These are phyloP conservation scores for Malassezia globosa DNA, from an alignment of 1,284 basidiomycete genomes.

Conservation along the genomic window DNA sequence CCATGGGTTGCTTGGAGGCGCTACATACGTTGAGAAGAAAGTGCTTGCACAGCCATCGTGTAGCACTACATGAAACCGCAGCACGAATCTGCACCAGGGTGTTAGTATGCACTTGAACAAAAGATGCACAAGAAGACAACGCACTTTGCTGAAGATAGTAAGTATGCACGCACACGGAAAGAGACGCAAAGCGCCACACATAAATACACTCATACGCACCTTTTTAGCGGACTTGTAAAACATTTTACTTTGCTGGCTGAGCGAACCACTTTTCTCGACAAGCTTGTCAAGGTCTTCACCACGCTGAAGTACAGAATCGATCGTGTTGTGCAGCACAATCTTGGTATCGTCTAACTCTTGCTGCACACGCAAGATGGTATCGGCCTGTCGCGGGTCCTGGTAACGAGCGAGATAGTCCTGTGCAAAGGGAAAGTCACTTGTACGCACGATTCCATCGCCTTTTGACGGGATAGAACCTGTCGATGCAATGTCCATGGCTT, in stretches of 20 bases:
- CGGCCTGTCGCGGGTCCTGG: slow-evolving; percentile 94
- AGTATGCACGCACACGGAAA: not conserved
- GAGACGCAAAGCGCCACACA: too few relatives aligned
- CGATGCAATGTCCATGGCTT: slow-evolving; percentile 35
- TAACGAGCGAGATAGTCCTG: slow-evolving; percentile 78
- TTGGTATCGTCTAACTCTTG: slow-evolving; percentile 98
- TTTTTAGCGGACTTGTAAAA: slow-evolving; percentile 90
- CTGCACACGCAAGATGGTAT: slow-evolving; percentile 97
- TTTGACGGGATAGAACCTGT: slow-evolving; percentile 33
- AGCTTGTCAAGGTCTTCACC: slow-evolving; percentile 96
- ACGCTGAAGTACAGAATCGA: slow-evolving; percentile 88
- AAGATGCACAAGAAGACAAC: not conserved
- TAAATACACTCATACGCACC: too few relatives aligned
- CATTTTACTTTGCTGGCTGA: slow-evolving; percentile 76
- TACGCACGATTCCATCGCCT: slow-evolving; percentile 35
- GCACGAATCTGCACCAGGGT: slow-evolving; percentile 17
- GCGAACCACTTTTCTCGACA: slow-evolving; percentile 81
- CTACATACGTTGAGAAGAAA: too few relatives aligned
- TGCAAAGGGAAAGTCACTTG: slow-evolving; percentile 52
- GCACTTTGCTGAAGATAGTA: slow-evolving; percentile 12
- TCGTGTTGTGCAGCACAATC: slow-evolving; percentile 93
- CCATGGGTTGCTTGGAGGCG: too few relatives aligned
- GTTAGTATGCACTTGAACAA: too few relatives aligned
- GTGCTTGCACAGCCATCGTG: too few relatives aligned
- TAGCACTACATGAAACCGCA: slow-evolving; percentile 15